Percentiles rank a stretch among this genome's conserved stretches.
These are phyloP conservation scores for Collariella sp. DNA, from an alignment of 495 filamentous ascomycete species.

Conservation along the genomic window DNA sequence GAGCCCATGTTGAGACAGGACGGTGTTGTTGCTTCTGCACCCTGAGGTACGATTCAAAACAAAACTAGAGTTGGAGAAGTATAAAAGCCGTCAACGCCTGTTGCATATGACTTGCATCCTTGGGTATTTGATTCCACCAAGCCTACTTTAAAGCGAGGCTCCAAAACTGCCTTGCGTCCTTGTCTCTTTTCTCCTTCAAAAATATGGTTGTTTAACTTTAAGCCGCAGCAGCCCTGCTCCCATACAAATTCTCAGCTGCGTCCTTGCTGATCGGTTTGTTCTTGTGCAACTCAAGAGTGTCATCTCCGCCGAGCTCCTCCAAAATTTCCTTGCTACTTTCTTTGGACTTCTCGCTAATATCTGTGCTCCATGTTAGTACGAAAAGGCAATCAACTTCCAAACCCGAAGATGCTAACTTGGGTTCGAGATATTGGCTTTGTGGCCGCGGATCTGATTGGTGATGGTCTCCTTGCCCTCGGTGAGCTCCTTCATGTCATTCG, in stretches of 20 bases:
- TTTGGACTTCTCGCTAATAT: conserved; percentile 26
- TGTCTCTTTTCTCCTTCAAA: too few relatives aligned
- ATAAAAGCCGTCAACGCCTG: too few relatives aligned
- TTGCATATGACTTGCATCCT: too few relatives aligned
- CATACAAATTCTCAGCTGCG: conserved; percentile 30
- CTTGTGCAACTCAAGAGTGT: conserved; percentile 21
- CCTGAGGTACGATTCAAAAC: too few relatives aligned
- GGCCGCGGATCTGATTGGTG: conserved; percentile 23
- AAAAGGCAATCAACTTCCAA: background rate
- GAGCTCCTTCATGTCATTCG: conserved; percentile 35
- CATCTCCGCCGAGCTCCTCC: conserved; percentile 20
- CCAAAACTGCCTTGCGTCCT: too few relatives aligned
- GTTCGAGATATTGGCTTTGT: conserved; percentile 25
- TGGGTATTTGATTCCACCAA: too few relatives aligned
- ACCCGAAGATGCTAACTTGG: conserved; percentile 7
- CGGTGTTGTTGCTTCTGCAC: too few relatives aligned
- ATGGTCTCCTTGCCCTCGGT: conserved; percentile 28
- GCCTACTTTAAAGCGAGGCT: too few relatives aligned
- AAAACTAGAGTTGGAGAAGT: too few relatives aligned
- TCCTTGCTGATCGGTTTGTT: conserved; percentile 24
- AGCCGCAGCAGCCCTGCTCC: conserved; percentile 23
- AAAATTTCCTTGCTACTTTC: conserved; percentile 18
- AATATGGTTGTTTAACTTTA: too few relatives aligned
- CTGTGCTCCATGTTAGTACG: conserved; percentile 2
- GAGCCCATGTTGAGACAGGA: too few relatives aligned